A percentile compares a stretch with the other conserved stretches of the same genome.
These are phyloP conservation scores for Plasmodium malariae DNA, from an alignment of 169 alveolate genomes.

Conservation along the genomic window DNA sequence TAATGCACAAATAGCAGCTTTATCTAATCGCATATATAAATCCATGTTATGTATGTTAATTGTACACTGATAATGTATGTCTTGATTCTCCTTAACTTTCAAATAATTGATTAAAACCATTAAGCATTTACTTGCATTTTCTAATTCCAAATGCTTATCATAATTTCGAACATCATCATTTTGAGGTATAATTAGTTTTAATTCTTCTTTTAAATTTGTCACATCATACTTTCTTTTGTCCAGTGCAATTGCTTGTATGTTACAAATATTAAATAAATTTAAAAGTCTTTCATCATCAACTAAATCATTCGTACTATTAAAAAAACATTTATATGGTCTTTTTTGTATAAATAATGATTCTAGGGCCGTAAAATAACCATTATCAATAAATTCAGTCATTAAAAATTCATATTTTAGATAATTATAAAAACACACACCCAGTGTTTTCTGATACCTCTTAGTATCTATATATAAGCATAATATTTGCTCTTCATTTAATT, in stretches of 20 bases:
- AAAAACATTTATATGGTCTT: conserved; percentile 71
- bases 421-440: conserved; percentile 73
- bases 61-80: conserved; percentile 79
- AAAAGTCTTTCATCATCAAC: conserved; percentile 75
- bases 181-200: conserved; percentile 78
- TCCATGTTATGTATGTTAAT: conserved; percentile 79
- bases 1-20: conserved; percentile 85
- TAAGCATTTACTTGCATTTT: conserved; percentile 80
- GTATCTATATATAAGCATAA: conserved; percentile 65
- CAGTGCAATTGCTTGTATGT: conserved; percentile 31
- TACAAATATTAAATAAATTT: conserved; percentile 65
- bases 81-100: conserved; percentile 72
- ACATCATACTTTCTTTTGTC: conserved; percentile 72
- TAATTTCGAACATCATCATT: conserved; percentile 84
- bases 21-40: conserved; percentile 83
- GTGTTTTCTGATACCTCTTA: conserved; percentile 61
- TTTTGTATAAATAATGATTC: conserved; percentile 73
- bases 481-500: conserved; percentile 53
- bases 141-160: conserved; percentile 78
- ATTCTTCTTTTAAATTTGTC: conserved; percentile 77
- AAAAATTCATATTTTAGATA: conserved; percentile 74
- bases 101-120: conserved; percentile 79
- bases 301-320: conserved; percentile 62
- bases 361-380: conserved; percentile 71
- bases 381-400: conserved; percentile 75